Conservation (phyloP, 2,329 filamentous ascomycete genomes). For the Apiospora rasikravindrae region DNA sequence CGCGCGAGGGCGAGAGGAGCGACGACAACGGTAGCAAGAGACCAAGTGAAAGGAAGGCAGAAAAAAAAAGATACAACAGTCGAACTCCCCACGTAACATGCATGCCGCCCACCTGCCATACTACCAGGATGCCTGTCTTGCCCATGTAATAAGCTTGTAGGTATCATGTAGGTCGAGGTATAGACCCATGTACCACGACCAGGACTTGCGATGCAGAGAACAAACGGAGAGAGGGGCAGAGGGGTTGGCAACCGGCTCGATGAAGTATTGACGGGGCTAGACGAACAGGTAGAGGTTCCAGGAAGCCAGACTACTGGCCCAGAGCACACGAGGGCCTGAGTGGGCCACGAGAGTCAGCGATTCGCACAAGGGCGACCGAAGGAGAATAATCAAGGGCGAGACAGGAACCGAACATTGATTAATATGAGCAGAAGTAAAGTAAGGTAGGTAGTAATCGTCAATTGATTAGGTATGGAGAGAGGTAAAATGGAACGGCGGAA, state of each 20-base stretch:
- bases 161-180: slow-evolving; percentile 35
- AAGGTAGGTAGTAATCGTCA: not conserved
- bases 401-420: not conserved
- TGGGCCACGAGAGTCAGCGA: slow-evolving; percentile 37
- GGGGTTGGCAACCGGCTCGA: slow-evolving; percentile 18
- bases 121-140: slow-evolving; percentile 37
- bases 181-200: slow-evolving; percentile 39
- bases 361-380: slow-evolving; percentile 29
- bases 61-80: slow-evolving; percentile 30
- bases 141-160: slow-evolving; percentile 29
- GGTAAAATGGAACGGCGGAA: slow-evolving; percentile 33
- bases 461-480: slow-evolving; percentile 21
- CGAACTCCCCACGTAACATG: slow-evolving; percentile 36
- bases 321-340: slow-evolving; percentile 24
- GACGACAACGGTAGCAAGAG: slow-evolving; percentile 24
- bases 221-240: slow-evolving; percentile 18
- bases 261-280: slow-evolving; percentile 13
- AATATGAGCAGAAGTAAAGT: not conserved
- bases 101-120: slow-evolving; percentile 44
- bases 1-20: not conserved
- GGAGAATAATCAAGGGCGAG: slow-evolving; percentile 7
- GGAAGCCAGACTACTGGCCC: slow-evolving; percentile 20
- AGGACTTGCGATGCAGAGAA: slow-evolving; percentile 27
- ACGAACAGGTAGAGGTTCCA: slow-evolving; percentile 13
- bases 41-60: slow-evolving; percentile 22